Base-by-base conservation (phyloP, 352 stramenopile species). In the Phytophthora brassicae region DNA sequence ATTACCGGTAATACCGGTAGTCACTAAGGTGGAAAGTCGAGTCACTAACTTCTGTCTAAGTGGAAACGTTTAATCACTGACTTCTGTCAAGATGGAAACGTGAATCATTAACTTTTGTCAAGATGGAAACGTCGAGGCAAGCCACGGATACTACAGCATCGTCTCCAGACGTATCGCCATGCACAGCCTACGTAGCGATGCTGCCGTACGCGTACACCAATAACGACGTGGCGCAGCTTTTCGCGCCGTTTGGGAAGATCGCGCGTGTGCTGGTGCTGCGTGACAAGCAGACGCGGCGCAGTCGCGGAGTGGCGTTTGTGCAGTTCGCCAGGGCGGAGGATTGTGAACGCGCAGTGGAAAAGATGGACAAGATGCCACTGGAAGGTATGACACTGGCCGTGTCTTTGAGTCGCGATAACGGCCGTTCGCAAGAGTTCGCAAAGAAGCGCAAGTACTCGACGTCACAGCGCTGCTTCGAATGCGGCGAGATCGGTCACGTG, bases 121-220 rank as follows among this genome's bases (percentile, higher is more conserved):
- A 31, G 26, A 31, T 31, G 26, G 26, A 31, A 8, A 4, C n/a
- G n/a, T n/a, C n/a, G 14, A 58, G 22, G 11, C 31, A 61, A 62
- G 17, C 20, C 3, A 17, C 33, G 9, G 57, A 43, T 41, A 14
- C 35, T 17, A 7, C 42, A 17, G 26, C 35, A 1, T 23, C 20
- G 31, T 4, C 44, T 17, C 22, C 41, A 16, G 39, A 42, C 20
- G 33, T 68, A 8, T 75, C 70, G 17, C 60, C 68, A 39, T 75
- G 69, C 12, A 96, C 87, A 19, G 80, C 88, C 16, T 93, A 96
- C 64, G 81, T 96, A n/a, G 74, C 87, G 20, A 96, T 94, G 87
- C 78, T 96, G 39, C 87, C 87, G 64, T 96, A 89, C 55, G 79
- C 81, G 23, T 95, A 94, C 72, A 95, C 85, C 5, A 93, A 85